These are phyloP conservation scores for Waltiozyma sp. DNA, from an alignment of 1,139 yeast species.

Conservation along the genomic window DNA sequence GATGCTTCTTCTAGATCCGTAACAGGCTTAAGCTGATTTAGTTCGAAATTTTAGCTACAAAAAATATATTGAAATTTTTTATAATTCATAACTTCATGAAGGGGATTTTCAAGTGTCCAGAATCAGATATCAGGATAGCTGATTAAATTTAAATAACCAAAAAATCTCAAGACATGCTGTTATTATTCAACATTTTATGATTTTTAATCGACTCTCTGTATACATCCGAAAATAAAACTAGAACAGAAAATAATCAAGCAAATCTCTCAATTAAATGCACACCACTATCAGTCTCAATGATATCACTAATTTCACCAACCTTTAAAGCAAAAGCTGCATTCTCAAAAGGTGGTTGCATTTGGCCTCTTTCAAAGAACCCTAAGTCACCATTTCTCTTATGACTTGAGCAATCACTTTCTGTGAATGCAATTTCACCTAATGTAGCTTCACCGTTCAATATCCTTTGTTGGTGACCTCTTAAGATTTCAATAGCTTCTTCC, in stretches of 20 bases:
- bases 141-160: too few relatives aligned
- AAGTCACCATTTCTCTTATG: conserved; percentile 86
- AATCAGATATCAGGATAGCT: too few relatives aligned
- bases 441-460: conserved; percentile 62
- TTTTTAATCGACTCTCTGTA: too few relatives aligned
- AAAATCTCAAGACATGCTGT: too few relatives aligned
- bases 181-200: too few relatives aligned
- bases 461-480: conserved; percentile 46
- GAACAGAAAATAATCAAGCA: conserved; percentile 19
- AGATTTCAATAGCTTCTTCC: conserved; percentile 69
- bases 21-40: too few relatives aligned
- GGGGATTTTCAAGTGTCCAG: too few relatives aligned
- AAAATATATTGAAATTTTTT: too few relatives aligned
- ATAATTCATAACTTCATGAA: too few relatives aligned
- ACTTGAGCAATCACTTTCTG: conserved; percentile 85
- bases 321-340: conserved; percentile 73
- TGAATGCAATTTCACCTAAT: conserved; percentile 61
- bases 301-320: conserved; percentile 74
- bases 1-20: too few relatives aligned
- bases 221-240: background rate
- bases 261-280: conserved; percentile 72
- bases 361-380: conserved; percentile 80
- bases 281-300: conserved; percentile 86
- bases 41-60: too few relatives aligned
- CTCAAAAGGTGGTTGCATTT: conserved; percentile 93